phyloP scores from a whole-genome alignment of 1,284 basidiomycete species.

The Apiotrichum veenhuisii region DNA sequence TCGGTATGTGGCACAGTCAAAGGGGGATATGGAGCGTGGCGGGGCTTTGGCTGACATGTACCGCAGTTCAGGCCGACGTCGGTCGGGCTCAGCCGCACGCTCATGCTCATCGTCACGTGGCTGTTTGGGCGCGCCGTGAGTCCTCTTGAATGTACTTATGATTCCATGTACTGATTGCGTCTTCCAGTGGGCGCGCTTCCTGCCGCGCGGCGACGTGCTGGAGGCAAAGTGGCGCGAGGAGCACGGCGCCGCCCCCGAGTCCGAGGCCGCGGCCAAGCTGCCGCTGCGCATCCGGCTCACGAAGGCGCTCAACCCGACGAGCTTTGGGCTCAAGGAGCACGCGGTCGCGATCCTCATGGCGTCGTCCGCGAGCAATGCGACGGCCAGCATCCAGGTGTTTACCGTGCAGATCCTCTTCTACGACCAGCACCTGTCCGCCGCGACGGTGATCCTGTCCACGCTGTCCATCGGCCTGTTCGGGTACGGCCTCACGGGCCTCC shows the following conservation, averaged over 20 bases:
- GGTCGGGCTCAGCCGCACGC: slow-evolving; percentile 57
- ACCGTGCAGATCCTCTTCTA: slow-evolving; percentile 61
- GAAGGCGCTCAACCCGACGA: slow-evolving; percentile 59
- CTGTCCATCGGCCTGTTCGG: slow-evolving; percentile 66
- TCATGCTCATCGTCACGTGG: slow-evolving; percentile 61
- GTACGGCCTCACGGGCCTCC: slow-evolving; percentile 54
- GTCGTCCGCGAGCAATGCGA: slow-evolving; percentile 57
- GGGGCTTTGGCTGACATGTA: not conserved
- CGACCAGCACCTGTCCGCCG: slow-evolving; percentile 56
- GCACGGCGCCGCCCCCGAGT: slow-evolving; percentile 50
- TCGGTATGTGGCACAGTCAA: too few species aligned
- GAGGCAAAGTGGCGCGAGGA: slow-evolving; percentile 50
- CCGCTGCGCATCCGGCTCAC: slow-evolving; percentile 32
- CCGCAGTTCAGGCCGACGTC: slow-evolving; percentile 59
- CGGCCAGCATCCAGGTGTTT: slow-evolving; percentile 59
- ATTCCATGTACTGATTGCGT: too few species aligned
- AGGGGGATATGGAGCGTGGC: too few species aligned
- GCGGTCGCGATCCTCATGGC: slow-evolving; percentile 61
- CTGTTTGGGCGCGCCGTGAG: slow-evolving; percentile 54
- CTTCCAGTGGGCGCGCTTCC: slow-evolving; percentile 55
- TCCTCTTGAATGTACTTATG: too few species aligned
- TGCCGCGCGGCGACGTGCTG: slow-evolving; percentile 50
- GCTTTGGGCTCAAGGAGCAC: slow-evolving; percentile 61
- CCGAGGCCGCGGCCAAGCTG: not conserved
- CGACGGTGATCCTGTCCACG: slow-evolving; percentile 61